phyloP scores from a whole-genome alignment of 176 grass and related monocot genomes.

The Cenchrus americanus region DNA sequence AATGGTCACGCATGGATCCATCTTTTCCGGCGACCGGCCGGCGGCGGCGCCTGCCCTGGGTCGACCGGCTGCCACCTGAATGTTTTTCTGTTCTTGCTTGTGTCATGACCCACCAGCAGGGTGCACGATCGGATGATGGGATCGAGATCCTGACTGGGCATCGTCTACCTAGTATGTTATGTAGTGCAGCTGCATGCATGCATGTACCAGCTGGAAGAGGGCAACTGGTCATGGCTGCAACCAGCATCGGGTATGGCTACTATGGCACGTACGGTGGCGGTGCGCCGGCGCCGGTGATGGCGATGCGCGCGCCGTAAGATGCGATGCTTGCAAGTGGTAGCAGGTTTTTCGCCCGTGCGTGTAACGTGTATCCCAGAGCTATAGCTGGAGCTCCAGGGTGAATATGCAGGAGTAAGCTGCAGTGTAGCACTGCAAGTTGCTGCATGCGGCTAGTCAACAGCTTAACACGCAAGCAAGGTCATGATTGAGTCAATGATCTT shows the following conservation, averaged over 20 bases:
- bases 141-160: neutral
- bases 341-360: neutral
- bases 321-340: neutral
- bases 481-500: neutral
- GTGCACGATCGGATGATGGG: neutral
- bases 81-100: neutral
- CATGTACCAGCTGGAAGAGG: neutral
- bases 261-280: conserved; percentile 10
- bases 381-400: neutral
- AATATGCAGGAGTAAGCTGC: neutral
- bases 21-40: conserved; percentile 49
- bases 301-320: neutral
- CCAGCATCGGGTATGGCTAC: conserved; percentile 20
- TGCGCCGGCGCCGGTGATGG: conserved; percentile 11
- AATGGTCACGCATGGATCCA: neutral
- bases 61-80: neutral
- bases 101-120: neutral
- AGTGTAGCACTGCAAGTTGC: neutral
- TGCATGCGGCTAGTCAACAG: conserved; percentile 13
- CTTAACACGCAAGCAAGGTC: conserved; percentile 24
- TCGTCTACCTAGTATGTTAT: neutral
- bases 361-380: neutral
- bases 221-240: neutral
- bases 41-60: conserved; percentile 17
- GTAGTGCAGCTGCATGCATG: neutral